These are phyloP conservation scores for Aplosporella prunicola DNA, from an alignment of 2,329 filamentous ascomycete genomes.

Conservation along the genomic window DNA sequence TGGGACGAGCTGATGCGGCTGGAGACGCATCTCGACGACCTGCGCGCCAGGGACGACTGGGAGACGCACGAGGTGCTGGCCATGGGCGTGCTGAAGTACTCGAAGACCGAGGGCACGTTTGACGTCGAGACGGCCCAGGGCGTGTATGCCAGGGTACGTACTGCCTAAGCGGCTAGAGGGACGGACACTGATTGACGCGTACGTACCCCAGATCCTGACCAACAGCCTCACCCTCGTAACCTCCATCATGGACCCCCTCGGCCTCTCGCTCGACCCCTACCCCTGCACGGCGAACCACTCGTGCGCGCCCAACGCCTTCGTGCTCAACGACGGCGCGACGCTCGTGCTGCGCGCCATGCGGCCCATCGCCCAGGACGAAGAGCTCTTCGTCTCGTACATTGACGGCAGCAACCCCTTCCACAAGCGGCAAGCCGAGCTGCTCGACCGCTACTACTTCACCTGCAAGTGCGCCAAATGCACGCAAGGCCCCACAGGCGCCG, in stretches of 20 bases:
- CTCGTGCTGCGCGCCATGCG: slow-evolving; percentile 43
- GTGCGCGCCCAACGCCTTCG: slow-evolving; percentile 50
- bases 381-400: slow-evolving; percentile 54
- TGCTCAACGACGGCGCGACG: slow-evolving; percentile 46
- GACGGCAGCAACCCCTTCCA: slow-evolving; percentile 45
- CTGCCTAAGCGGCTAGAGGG: not conserved
- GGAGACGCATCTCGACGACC: slow-evolving; percentile 41
- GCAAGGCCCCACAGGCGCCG: slow-evolving; percentile 22
- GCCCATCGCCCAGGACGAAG: slow-evolving; percentile 44
- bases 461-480: slow-evolving; percentile 47
- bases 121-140: slow-evolving; percentile 15
- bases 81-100: slow-evolving; percentile 46
- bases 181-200: too few species aligned
- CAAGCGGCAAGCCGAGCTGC: slow-evolving; percentile 44
- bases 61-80: slow-evolving; percentile 44
- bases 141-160: slow-evolving; percentile 38
- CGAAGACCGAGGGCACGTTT: slow-evolving; percentile 32
- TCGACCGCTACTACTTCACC: slow-evolving; percentile 48
- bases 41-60: slow-evolving; percentile 30
- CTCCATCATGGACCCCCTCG: slow-evolving; percentile 47
- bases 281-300: slow-evolving; percentile 51
- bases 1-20: slow-evolving; percentile 37
- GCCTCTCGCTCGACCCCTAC: slow-evolving; percentile 48
- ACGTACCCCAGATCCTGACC: slow-evolving; percentile 38
- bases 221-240: slow-evolving; percentile 51